Evolutionary conservation across 352 stramenopile genomes (phyloP), one percentile per base, ranked within the genome.

Genomic region (Globisporangium solare): DNA sequence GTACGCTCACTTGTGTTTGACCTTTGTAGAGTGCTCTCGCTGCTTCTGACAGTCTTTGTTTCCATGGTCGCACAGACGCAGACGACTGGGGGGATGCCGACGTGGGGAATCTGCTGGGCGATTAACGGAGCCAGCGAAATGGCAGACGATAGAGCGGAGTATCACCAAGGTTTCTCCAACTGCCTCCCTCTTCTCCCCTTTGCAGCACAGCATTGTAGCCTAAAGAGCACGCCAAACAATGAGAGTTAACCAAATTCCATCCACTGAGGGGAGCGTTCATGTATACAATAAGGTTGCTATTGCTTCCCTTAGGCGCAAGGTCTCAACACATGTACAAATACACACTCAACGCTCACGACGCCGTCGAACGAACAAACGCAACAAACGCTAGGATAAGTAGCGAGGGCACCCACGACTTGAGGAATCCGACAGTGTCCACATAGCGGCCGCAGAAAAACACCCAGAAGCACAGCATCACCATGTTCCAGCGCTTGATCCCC

Each of bases 51-150:
- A 5, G 24, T 27, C 24, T 27, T 27, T 27, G 24, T 27, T 27
- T 27, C 24, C 24, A 27, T 27, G 24, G 2, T 27, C 24, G 5
- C 5, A 27, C 49, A 88, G 76, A 86, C n/a, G 69, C 74, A 17
- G 79, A 94, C 43, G 83, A 94, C 58, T 94, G 80, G 77, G 81
- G 79, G 22, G 79, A 92, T 42, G 83, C 83, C 0, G 81, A 94
- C 45, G 81, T 92, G 10, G 78, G 81, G 27, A 86, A 90, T 45
- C 63, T 93, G 47, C 64, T 90, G 54, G 74, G 74, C 58, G 83
- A 92, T 60, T 90, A 48, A 54, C 24, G 24, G 20, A 56, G 37
- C 24, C 18, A 48, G 41, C 47, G 17, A 12, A 17, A 21, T 27
- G 47, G 20, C 14, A 27, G 32, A 31, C 11, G 13, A 15, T 35